Base-by-base conservation (phyloP, 441 rosid genomes). In the Daphne laureola region DNA sequence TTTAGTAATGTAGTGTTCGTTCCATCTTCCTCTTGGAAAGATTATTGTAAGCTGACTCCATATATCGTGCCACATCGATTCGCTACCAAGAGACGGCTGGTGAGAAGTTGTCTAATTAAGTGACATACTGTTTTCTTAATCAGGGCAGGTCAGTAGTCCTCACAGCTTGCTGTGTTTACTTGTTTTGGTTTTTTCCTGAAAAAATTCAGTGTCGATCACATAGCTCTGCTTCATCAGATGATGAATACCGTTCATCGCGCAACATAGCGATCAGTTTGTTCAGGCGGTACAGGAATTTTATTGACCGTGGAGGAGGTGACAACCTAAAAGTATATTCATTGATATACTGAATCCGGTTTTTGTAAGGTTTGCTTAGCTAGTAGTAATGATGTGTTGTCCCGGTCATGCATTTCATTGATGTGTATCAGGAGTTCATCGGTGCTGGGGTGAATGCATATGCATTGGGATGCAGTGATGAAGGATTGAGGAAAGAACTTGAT, bases 361-460 rank as follows among this genome's bases (percentile, higher is more conserved):
- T 18, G 23, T 54, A 53, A 2, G 40, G 16, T 63, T 26, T 51
- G 38, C 35, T 23, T 48, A 15, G 2, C 25, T 40, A 55, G 55
- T 40, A 55, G 55, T 43, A 26, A 11, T 52, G 47, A 42, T 57
- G 48, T 46, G 38, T 51, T 43, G 26, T 58, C 42, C 8, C 16
- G 23, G n/a, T 58, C 48, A 67, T 9, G 15, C 43, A 13, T 66
- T 47, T 59, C 27, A 17, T 51, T 44, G 42, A 14, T 66, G 65
- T 55, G 15, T 62, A 36, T 58, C 68, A 82, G 98, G 98, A 83
- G 61, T 90, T 83, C 75, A 90, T 87, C 48, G 67, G 70, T 51
- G 95, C 98, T 51, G 92, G 92, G 31, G 96, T 90, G 31, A 90
- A 83, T 49, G 95, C 98, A 25, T 87, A 90, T 13, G 85, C 96